A percentile compares a stretch with the other conserved stretches of the same genome.
These are phyloP conservation scores for Komagataella pastoris DNA, from an alignment of 805 yeast genomes.

Conservation along the genomic window DNA sequence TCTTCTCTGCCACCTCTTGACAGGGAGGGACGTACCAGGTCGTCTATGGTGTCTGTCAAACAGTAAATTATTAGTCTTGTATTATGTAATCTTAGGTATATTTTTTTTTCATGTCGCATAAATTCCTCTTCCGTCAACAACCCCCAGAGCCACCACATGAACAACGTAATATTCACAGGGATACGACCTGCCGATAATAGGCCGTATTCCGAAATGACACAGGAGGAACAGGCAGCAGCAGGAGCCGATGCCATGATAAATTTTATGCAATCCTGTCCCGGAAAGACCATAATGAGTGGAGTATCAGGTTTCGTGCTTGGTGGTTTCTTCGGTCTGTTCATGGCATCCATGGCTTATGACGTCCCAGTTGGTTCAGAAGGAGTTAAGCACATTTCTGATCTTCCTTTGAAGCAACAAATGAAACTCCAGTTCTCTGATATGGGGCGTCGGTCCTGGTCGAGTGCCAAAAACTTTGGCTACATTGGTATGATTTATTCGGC, in stretches of 20 bases:
- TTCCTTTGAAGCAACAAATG: slow-evolving; percentile 90
- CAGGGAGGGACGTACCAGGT: slow-evolving; percentile 44
- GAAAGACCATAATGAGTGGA: slow-evolving; percentile 83
- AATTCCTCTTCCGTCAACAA: background rate
- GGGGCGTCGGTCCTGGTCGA: slow-evolving; percentile 77
- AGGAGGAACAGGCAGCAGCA: slow-evolving; percentile 84
- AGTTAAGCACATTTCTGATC: slow-evolving; percentile 49
- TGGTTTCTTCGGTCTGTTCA: slow-evolving; percentile 90
- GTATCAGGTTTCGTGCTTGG: slow-evolving; percentile 91
- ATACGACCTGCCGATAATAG: slow-evolving; percentile 15
- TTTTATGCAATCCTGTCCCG: slow-evolving; percentile 89
- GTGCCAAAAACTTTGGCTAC: slow-evolving; percentile 90
- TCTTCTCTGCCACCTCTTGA: slow-evolving; percentile 63
- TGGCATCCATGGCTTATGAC: slow-evolving; percentile 83
- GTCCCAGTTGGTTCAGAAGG: slow-evolving; percentile 49
- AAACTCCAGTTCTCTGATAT: slow-evolving; percentile 82
- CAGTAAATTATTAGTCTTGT: background rate
- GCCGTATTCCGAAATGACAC: slow-evolving; percentile 60
- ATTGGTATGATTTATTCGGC: slow-evolving; percentile 88
- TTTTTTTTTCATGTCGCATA: background rate
- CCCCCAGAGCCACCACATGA: background rate
- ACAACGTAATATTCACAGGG: background rate
- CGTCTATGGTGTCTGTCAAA: slow-evolving; percentile 1
- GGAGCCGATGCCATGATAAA: slow-evolving; percentile 78
- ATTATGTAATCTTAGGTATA: background rate